These are phyloP conservation scores for Cladobotryum mycophilum DNA, from an alignment of 2,329 filamentous ascomycete species.

Conservation along the genomic window DNA sequence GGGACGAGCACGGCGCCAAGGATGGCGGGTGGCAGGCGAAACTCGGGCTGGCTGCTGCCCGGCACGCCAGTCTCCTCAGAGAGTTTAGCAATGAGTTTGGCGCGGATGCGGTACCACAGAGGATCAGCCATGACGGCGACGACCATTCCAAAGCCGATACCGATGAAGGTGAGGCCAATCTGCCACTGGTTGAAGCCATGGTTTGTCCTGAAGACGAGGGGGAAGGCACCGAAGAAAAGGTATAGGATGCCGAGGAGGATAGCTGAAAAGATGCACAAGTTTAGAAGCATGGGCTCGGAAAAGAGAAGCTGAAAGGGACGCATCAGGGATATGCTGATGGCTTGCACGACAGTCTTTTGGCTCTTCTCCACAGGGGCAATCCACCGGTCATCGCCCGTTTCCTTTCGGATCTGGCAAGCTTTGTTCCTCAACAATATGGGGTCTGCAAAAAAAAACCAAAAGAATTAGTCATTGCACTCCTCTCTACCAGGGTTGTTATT, in stretches of 20 bases:
- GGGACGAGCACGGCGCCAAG: conserved; percentile 72
- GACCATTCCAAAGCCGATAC: conserved; percentile 63
- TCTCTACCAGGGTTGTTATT: too few relatives aligned
- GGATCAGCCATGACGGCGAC: conserved; percentile 56
- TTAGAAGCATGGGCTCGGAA: conserved; percentile 79
- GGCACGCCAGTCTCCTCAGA: conserved; percentile 43
- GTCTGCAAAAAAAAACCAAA: conserved; percentile 30
- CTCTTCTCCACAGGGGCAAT: conserved; percentile 70
- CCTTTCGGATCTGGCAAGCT: conserved; percentile 60
- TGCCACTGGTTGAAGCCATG: conserved; percentile 77
- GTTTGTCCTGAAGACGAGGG: conserved; percentile 66
- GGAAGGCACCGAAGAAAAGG: conserved; percentile 85
- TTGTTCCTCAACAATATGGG: conserved; percentile 68
- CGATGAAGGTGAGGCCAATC: conserved; percentile 71
- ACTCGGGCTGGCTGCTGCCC: conserved; percentile 74
- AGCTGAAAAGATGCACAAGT: conserved; percentile 75
- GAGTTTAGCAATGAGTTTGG: conserved; percentile 48
- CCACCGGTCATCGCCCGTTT: conserved; percentile 73
- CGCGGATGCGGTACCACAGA: conserved; percentile 58
- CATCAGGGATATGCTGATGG: conserved; percentile 52
- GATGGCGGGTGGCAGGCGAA: conserved; percentile 70
- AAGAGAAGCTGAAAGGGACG: conserved; percentile 75
- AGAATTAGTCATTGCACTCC: too few relatives aligned
- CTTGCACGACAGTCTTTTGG: conserved; percentile 58
- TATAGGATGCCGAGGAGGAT: conserved; percentile 84